Evolutionary conservation across 495 filamentous ascomycete genomes (phyloP).

Genomic region (Chaetomium tenue): DNA sequence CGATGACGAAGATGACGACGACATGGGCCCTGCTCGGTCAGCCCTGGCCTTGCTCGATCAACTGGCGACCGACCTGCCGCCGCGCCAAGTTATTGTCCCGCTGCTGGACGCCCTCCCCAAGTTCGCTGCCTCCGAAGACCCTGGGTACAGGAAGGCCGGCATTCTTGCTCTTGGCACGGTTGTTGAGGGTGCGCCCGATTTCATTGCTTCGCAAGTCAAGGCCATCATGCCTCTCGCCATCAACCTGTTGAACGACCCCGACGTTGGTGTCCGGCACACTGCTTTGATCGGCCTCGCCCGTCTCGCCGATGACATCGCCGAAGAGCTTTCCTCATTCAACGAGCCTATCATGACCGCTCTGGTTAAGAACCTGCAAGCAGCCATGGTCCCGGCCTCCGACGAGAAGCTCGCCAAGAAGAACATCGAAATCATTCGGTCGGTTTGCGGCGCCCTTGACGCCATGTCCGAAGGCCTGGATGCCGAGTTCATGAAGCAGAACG

Average conservation of each 20-base stretch:
- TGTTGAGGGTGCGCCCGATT: constrained; percentile 95
- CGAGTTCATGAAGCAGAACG: constrained; percentile 76
- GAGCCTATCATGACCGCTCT: constrained; percentile 76
- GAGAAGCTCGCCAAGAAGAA: constrained; percentile 63
- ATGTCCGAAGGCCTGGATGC: constrained; percentile 86
- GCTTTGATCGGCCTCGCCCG: constrained; percentile 82
- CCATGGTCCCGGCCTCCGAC: constrained; percentile 52
- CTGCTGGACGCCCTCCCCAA: constrained; percentile 78
- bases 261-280: constrained; percentile 77
- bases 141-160: constrained; percentile 81
- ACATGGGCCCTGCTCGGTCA: constrained; percentile 82
- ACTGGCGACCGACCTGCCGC: constrained; percentile 80
- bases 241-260: constrained; percentile 77
- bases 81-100: constrained; percentile 91
- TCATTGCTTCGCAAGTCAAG: constrained; percentile 84
- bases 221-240: constrained; percentile 84
- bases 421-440: constrained; percentile 79
- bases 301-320: constrained; percentile 87
- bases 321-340: constrained; percentile 82
- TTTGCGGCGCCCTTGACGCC: constrained; percentile 87
- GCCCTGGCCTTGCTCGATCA: constrained; percentile 86
- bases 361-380: constrained; percentile 81
- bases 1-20: constrained; percentile 85
- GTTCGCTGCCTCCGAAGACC: constrained; percentile 69
- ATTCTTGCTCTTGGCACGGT: constrained; percentile 90